Evolutionary conservation across 768 basidiomycete genomes (phyloP), one percentile per base, ranked within the genome.

Genomic region (Boletus rubroflammeus): DNA sequence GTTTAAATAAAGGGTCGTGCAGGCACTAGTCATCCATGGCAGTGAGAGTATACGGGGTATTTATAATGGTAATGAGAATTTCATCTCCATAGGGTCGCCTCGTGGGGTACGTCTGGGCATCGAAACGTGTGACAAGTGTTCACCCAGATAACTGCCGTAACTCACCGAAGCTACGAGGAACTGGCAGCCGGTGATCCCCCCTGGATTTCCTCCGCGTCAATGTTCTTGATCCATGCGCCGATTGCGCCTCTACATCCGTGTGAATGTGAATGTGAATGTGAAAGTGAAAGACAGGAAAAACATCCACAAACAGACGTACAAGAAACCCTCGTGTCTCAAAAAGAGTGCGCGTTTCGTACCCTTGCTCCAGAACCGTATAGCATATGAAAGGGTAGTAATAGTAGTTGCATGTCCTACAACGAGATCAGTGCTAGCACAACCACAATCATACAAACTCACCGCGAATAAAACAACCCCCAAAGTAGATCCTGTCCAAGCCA

Each of bases 291-390:
- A 32, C 36, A 34, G 5, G 5, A 35, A 47, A 48, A 7, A 17
- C 32, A 52, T 42, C 44, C 34, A 53, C 47, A n/a, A 38, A 45
- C 48, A 56, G 41, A 84, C 90, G 75, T 72, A 95, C 90, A 98
- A 73, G 78, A 98, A 98, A 3, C 96, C 97, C 75, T 99, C 97
- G 63, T 99, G 97, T 56, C 97, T 84, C 58, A 99, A 78, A 78
- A 99, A 99, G 60, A 98, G 77, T 39, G 97, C 97, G 38, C 93
- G 84, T 72, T 98, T 98, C 31, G 86, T 95, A 0, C 97, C 97
- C 69, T 95, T 96, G 64, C 93, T 95, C 97, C 97, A 99, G 76
- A 98, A 99, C 17, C 97, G 86, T 72, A 99, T 98, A 21, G 97
- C 97, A 73, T 99, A 99, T 21, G 97, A 98, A 48, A 98, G 78